Percentiles rank a stretch among this genome's conserved stretches.
These are phyloP conservation scores for Boletus reticulatus DNA, from an alignment of 768 basidiomycete genomes.

Conservation along the genomic window DNA sequence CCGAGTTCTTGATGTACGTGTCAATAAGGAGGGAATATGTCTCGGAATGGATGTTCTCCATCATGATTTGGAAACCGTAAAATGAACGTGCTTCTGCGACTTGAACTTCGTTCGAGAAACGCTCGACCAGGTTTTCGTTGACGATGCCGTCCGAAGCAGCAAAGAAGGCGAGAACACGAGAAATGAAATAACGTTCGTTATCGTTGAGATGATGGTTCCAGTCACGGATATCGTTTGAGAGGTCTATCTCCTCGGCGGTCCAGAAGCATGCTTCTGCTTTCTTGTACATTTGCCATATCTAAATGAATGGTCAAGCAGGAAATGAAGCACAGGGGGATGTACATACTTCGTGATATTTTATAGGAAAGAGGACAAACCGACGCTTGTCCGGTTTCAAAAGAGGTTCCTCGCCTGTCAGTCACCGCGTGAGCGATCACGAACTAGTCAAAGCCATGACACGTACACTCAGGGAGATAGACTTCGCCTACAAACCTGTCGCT, in stretches of 20 bases:
- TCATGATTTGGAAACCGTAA: conserved; percentile 99
- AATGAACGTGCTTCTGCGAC: conserved; percentile 71
- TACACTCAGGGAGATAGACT: conserved; percentile 20
- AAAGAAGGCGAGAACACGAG: conserved; percentile 94
- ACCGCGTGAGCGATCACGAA: neutral
- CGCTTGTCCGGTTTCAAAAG: conserved; percentile 70
- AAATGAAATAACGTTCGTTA: conserved; percentile 90
- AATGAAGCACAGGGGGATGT: neutral
- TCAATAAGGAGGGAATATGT: conserved; percentile 96
- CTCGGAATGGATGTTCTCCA: conserved; percentile 97
- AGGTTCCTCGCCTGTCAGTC: conserved; percentile 55
- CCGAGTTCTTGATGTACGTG: conserved; percentile 84
- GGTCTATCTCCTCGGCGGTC: conserved; percentile 90
- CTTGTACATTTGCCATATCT: conserved; percentile 97
- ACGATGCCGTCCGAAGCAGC: conserved; percentile 96
- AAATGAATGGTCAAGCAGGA: neutral
- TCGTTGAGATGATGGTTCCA: conserved; percentile 80
- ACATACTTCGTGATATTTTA: conserved; percentile 83
- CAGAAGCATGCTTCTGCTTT: conserved; percentile 91
- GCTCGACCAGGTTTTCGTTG: conserved; percentile 93
- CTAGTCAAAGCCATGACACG: neutral
- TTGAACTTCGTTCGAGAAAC: conserved; percentile 87
- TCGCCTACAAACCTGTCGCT: conserved; percentile 15
- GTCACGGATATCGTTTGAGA: conserved; percentile 79
- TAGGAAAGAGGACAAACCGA: conserved; percentile 91